Evolutionary conservation across 371 early-diverging fungal species (phyloP).

Genomic region (Syncephalastrum sp.): DNA sequence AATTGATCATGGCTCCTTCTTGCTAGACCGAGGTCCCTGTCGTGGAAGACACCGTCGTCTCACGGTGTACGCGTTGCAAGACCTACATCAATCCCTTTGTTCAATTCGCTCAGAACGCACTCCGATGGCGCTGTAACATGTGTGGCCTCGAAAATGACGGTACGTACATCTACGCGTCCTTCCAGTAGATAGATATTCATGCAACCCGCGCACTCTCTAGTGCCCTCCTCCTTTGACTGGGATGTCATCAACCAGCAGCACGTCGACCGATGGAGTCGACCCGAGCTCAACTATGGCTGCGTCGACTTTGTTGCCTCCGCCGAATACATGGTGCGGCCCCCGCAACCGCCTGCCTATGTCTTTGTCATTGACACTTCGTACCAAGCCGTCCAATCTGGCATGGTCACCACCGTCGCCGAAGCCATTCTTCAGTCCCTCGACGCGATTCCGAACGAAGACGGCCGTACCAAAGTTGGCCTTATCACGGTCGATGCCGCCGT

Average conservation of each 20-base stretch:
- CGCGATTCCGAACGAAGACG: slow-evolving; percentile 75
- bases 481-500: slow-evolving; percentile 75
- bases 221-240: slow-evolving; percentile 78
- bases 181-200: not conserved
- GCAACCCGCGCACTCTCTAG: slow-evolving; percentile 40
- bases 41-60: slow-evolving; percentile 66
- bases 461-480: slow-evolving; percentile 73
- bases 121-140: slow-evolving; percentile 84
- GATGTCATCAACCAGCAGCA: slow-evolving; percentile 65
- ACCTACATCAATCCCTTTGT: slow-evolving; percentile 90
- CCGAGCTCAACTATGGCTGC: slow-evolving; percentile 70
- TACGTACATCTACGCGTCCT: slow-evolving; percentile 12
- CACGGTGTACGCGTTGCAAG: slow-evolving; percentile 83
- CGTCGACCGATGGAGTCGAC: slow-evolving; percentile 68
- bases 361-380: slow-evolving; percentile 83
- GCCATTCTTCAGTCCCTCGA: slow-evolving; percentile 69
- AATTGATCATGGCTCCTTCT: not conserved
- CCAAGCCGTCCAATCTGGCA: slow-evolving; percentile 68
- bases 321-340: slow-evolving; percentile 66
- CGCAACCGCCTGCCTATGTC: slow-evolving; percentile 83
- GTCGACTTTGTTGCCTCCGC: slow-evolving; percentile 81
- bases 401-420: slow-evolving; percentile 51
- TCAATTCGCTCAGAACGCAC: slow-evolving; percentile 74
- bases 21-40: slow-evolving; percentile 61
- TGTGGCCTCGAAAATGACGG: slow-evolving; percentile 80